phyloP scores from a whole-genome alignment of 768 basidiomycete genomes.

The Candolleomyces eurysporus region DNA sequence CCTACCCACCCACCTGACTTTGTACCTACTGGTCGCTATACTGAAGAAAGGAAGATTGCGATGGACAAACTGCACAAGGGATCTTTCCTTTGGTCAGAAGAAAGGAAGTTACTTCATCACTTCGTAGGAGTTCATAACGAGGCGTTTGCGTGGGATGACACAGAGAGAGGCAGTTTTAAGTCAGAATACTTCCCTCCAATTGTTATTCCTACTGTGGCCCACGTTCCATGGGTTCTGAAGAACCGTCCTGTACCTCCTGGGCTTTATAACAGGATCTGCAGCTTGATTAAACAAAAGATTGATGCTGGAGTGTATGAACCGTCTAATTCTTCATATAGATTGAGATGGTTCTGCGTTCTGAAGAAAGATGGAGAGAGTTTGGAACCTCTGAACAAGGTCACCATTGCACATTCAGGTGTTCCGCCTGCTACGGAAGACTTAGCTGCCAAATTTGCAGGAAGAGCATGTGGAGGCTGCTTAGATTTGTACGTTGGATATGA shows the following conservation, averaged over 20 bases:
- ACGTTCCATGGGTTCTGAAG: constrained; percentile 10
- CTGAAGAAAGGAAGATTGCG: constrained; percentile 17
- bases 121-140: constrained; percentile 10
- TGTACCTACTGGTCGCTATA: constrained; percentile 21
- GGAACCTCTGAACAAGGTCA: constrained; percentile 32
- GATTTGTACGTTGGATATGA: constrained; percentile 10
- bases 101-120: constrained; percentile 15
- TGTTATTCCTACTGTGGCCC: constrained; percentile 9
- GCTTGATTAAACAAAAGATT: constrained; percentile 24
- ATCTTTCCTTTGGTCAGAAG: constrained; percentile 17
- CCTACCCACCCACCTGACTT: constrained; percentile 16
- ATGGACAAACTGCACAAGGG: constrained; percentile 18
- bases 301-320: constrained; percentile 31
- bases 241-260: constrained; percentile 14
- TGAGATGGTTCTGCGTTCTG: constrained; percentile 36
- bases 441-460: constrained; percentile 18
- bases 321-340: constrained; percentile 29
- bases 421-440: constrained; percentile 26
- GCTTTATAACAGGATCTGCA: constrained; percentile 8
- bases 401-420: constrained; percentile 26
- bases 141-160: constrained; percentile 19
- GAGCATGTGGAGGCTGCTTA: constrained; percentile 1
- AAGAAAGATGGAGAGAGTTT: constrained; percentile 33
- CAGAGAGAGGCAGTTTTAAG: constrained; percentile 13
- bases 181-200: constrained; percentile 15